phyloP scores from a whole-genome alignment of 2,329 filamentous ascomycete species.

The Xylariales sp. region DNA sequence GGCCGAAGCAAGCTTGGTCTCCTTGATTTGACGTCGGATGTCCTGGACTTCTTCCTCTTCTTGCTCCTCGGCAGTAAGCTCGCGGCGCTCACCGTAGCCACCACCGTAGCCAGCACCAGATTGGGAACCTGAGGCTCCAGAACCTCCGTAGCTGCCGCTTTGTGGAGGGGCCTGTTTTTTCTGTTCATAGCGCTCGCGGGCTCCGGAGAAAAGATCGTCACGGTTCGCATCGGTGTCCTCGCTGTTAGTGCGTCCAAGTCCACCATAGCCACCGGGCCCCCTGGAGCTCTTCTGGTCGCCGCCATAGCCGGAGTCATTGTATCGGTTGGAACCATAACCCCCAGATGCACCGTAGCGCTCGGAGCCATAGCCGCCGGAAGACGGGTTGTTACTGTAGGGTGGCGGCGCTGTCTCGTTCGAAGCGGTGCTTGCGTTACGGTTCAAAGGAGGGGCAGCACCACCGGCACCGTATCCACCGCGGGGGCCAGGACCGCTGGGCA shows the following conservation, averaged over 20 bases:
- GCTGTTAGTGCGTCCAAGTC: slow-evolving; percentile 44
- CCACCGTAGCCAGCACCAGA: slow-evolving; percentile 23
- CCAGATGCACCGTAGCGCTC: slow-evolving; percentile 47
- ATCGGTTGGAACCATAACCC: slow-evolving; percentile 51
- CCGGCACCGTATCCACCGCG: slow-evolving; percentile 26
- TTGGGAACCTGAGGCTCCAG: too few relatives aligned
- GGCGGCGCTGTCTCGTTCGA: slow-evolving; percentile 28
- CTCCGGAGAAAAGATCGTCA: slow-evolving; percentile 55
- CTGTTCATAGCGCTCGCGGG: slow-evolving; percentile 19
- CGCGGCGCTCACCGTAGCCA: slow-evolving; percentile 63
- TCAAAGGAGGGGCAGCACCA: slow-evolving; percentile 16
- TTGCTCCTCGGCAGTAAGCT: slow-evolving; percentile 77
- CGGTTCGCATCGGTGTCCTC: slow-evolving; percentile 48
- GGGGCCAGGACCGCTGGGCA: slow-evolving; percentile 16
- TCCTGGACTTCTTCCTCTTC: slow-evolving; percentile 69
- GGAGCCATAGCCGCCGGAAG: slow-evolving; percentile 48
- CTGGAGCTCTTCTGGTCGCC: slow-evolving; percentile 21
- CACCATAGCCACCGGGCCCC: slow-evolving; percentile 58
- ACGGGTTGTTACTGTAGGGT: slow-evolving; percentile 23
- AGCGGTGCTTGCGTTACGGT: slow-evolving; percentile 16
- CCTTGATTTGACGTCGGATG: slow-evolving; percentile 69
- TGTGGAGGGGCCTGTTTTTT: slow-evolving; percentile 12
- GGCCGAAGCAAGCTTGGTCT: slow-evolving; percentile 68
- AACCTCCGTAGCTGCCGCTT: slow-evolving; percentile 12
- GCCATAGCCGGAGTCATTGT: slow-evolving; percentile 34